These are phyloP conservation scores for Paramecium octaurelia DNA, from an alignment of 73 alveolate species.

Conservation along the genomic window DNA sequence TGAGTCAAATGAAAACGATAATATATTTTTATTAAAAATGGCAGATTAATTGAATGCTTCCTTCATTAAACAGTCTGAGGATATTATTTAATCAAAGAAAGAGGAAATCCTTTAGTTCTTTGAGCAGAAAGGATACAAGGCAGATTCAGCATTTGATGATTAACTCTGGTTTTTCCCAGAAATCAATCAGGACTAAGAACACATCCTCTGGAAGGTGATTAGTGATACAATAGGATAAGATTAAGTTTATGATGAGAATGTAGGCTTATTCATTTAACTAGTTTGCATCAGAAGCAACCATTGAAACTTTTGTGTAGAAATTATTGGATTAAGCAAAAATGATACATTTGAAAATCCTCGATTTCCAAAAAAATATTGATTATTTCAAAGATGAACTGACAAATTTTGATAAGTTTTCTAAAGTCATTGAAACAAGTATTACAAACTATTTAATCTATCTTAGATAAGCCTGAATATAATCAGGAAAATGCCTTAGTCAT, in stretches of 20 bases:
- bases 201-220: constrained; percentile 15
- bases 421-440: background rate
- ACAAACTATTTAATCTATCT: background rate
- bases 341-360: background rate
- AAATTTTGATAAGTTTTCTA: background rate
- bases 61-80: constrained; percentile 24
- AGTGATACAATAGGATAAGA: background rate
- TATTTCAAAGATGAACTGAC: constrained; percentile 17
- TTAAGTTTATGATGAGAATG: constrained; percentile 14
- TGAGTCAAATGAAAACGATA: background rate
- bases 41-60: constrained; percentile 19
- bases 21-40: background rate
- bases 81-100: background rate
- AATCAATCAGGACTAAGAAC: constrained; percentile 6
- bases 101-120: constrained; percentile 36
- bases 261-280: background rate
- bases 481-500: constrained; percentile 32
- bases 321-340: constrained; percentile 7
- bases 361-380: background rate
- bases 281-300: constrained; percentile 17
- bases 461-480: constrained; percentile 11
- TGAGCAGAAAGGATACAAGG: constrained; percentile 3
- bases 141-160: background rate
- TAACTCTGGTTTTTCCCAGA: constrained; percentile 26
- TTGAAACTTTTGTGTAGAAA: background rate